These are phyloP conservation scores for Lobosporangium transversale DNA, from an alignment of 192 early-diverging fungal species.

Conservation along the genomic window DNA sequence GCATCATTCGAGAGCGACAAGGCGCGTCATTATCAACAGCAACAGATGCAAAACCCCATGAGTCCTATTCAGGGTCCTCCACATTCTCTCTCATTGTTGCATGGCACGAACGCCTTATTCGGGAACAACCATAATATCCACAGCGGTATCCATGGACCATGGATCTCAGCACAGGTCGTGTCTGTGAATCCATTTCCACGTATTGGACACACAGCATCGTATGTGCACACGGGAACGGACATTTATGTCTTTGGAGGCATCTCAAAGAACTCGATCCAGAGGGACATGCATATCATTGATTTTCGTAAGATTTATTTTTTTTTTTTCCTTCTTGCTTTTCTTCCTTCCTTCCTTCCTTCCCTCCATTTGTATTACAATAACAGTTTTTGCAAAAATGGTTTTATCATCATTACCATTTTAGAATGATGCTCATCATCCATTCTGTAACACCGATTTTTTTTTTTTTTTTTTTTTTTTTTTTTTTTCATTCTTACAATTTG, in stretches of 20 bases:
- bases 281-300: conserved; percentile 50
- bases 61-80: conserved; percentile 6
- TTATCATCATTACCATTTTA: no score
- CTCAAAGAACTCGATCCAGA: conserved; percentile 26
- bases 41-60: conserved; percentile 8
- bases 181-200: conserved; percentile 37
- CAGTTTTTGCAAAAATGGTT: no score
- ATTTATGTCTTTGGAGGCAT: conserved; percentile 51
- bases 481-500: no score
- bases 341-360: no score
- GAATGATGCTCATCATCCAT: no score
- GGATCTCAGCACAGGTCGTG: conserved; percentile 29
- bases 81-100: conserved; percentile 5
- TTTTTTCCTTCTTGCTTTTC: not conserved
- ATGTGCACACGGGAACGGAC: conserved; percentile 49
- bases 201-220: conserved; percentile 45
- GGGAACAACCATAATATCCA: not conserved
- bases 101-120: conserved; percentile 25
- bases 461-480: no score
- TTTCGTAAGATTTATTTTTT: conserved; percentile 25
- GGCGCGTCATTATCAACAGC: conserved; percentile 17
- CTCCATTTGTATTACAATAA: no score
- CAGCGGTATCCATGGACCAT: conserved; percentile 21
- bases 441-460: no score
- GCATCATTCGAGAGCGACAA: conserved; percentile 25